Percentiles rank a stretch among this genome's conserved stretches.
phyloP scores from a whole-genome alignment of 1,284 basidiomycete genomes.

The Neotropicomus parvogracilis region DNA sequence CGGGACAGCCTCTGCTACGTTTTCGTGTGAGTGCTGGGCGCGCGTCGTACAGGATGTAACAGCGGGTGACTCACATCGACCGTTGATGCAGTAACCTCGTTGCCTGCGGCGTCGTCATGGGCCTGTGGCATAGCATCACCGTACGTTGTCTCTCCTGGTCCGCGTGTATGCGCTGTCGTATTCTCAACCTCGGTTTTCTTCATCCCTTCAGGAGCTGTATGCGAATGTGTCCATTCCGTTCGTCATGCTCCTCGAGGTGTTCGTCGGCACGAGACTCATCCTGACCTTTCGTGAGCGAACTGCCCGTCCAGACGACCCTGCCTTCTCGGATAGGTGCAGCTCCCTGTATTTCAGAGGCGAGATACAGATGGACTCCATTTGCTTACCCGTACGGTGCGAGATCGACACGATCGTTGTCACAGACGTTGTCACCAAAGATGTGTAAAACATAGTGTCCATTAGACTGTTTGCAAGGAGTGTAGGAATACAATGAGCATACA shows the following conservation, averaged over 20 bases:
- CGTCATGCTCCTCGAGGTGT: slow-evolving; percentile 33
- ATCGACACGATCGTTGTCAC: slow-evolving; percentile 18
- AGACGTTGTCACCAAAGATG: slow-evolving; percentile 3
- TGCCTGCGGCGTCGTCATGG: slow-evolving; percentile 26
- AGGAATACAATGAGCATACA: slow-evolving; percentile 20
- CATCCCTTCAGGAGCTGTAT: slow-evolving; percentile 21
- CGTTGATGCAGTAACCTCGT: slow-evolving; percentile 23
- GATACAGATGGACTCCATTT: slow-evolving; percentile 2
- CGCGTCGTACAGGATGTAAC: background rate
- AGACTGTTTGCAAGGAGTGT: slow-evolving; percentile 8
- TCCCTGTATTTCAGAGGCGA: slow-evolving; percentile 20
- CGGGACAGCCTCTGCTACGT: slow-evolving; percentile 34
- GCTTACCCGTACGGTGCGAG: slow-evolving; percentile 14
- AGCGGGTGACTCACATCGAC: background rate
- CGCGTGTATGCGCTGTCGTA: background rate
- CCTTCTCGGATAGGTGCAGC: slow-evolving; percentile 10
- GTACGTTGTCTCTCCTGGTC: slow-evolving; percentile 16
- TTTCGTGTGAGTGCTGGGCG: slow-evolving; percentile 24
- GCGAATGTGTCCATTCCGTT: slow-evolving; percentile 33
- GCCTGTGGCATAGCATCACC: slow-evolving; percentile 26
- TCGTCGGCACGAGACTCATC: slow-evolving; percentile 33
- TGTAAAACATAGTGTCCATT: slow-evolving; percentile 9
- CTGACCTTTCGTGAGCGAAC: slow-evolving; percentile 35
- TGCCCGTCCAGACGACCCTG: slow-evolving; percentile 12
- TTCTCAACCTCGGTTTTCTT: background rate